Base-by-base conservation (phyloP, 257 asterid species). In the Striga asiatica region DNA sequence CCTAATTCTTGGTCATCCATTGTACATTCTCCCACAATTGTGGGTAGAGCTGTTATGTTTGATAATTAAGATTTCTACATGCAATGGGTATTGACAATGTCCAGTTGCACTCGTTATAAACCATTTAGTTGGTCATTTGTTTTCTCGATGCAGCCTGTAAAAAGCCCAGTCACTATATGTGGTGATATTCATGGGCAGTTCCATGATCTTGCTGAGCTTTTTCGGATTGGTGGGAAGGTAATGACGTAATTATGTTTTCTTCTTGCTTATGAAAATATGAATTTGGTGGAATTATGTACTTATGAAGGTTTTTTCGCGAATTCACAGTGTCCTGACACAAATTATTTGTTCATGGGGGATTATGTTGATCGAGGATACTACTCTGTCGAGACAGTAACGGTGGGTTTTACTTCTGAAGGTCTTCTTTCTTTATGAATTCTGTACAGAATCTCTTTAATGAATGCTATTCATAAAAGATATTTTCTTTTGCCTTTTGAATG, bases 121-220 rank as follows among this genome's bases (percentile, higher is more conserved):
- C 17, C 31, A 7, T 62, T 51, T 24, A 43, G 21, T 14, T 24
- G 10, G 29, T 63, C 19, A n/a, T 35, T 38, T 56, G 24, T 50
- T 71, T 56, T 64, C 62, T 42, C 45, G 49, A 28, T 78, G 76
- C 79, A 82, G 94, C 95, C 94, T 19, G 94, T 85, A 64, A 82
- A 74, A 64, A 85, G 95, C 75, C 95, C 95, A 41, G 95, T 85
- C 53, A 82, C 95, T 61, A 85, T 82, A 57, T 85, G 95, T 66
- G 93, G 95, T 65, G 95, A 85, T 76, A 85, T 85, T 65, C 95
- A 85, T 14, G 88, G 93, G 49, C 95, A 85, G 62, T 84, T 84
- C 74, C 92, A 81, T 67, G 95, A 85, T 73, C 88, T 85, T 60
- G 93, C 89, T 5, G 93, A 85, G 80, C 95, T 85, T 29, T 85